These are phyloP conservation scores for Agaricus sinodeliciosus DNA, from an alignment of 768 basidiomycete genomes.

Conservation along the genomic window DNA sequence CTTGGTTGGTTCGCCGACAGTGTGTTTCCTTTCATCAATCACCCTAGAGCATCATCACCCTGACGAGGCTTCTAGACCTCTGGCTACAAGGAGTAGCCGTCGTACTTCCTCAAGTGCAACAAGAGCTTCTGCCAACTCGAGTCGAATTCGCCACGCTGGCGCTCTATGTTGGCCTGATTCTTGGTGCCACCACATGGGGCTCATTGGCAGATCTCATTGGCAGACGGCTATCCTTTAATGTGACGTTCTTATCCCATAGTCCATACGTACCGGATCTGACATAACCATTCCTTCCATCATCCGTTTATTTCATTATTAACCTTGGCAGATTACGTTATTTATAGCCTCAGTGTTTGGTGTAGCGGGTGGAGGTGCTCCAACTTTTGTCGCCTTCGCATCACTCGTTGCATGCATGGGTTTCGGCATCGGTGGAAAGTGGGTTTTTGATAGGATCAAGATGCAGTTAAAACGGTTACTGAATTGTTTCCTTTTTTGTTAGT, in stretches of 20 bases:
- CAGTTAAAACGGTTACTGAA: no score
- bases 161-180: constrained; percentile 41
- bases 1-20: constrained; percentile 46
- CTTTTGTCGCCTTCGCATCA: constrained; percentile 43
- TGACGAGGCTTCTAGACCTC: constrained; percentile 19
- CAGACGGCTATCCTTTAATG: constrained; percentile 38
- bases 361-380: constrained; percentile 53
- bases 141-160: constrained; percentile 41
- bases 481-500: not conserved
- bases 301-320: constrained; percentile 24
- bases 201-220: constrained; percentile 43
- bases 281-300: not conserved
- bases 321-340: constrained; percentile 53
- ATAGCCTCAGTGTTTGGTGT: constrained; percentile 62
- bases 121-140: constrained; percentile 34
- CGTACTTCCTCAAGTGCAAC: constrained; percentile 35
- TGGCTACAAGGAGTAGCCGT: constrained; percentile 45
- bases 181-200: constrained; percentile 44
- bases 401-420: constrained; percentile 55
- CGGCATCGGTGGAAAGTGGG: constrained; percentile 51
- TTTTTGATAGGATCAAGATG: not conserved
- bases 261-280: not conserved
- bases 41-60: not conserved
- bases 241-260: not conserved
- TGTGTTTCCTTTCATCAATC: constrained; percentile 16